These are phyloP conservation scores for Bauhinia variegata DNA, from an alignment of 306 rosid genomes.

Conservation along the genomic window DNA sequence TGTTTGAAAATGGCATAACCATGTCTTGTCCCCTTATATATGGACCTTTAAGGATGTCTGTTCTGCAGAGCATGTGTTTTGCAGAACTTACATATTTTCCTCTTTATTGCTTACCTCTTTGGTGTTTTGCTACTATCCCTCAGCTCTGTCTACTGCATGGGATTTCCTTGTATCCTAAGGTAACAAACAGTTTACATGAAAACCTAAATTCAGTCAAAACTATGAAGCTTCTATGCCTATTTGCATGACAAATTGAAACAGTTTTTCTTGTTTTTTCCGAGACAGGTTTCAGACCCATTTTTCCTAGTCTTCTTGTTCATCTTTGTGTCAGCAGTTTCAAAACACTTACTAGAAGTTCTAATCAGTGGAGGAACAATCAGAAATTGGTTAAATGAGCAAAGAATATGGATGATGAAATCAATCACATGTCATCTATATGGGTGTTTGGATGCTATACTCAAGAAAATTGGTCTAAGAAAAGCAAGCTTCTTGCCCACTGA, in stretches of 20 bases:
- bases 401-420: slow-evolving; percentile 67
- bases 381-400: slow-evolving; percentile 53
- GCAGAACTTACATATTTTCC: slow-evolving; percentile 50
- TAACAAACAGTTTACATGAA: slow-evolving; percentile 22
- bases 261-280: not conserved
- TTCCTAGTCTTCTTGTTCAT: slow-evolving; percentile 47
- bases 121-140: slow-evolving; percentile 67
- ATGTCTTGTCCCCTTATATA: slow-evolving; percentile 62
- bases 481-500: slow-evolving; percentile 60
- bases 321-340: slow-evolving; percentile 39
- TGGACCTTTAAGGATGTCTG: slow-evolving; percentile 46
- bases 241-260: slow-evolving; percentile 4
- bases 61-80: slow-evolving; percentile 56
- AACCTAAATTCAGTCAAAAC: too few species aligned
- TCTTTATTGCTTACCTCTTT: slow-evolving; percentile 50
- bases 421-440: slow-evolving; percentile 52
- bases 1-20: slow-evolving; percentile 58
- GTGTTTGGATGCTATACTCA: slow-evolving; percentile 52
- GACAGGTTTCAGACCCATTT: slow-evolving; percentile 56
- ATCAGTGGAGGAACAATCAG: slow-evolving; percentile 49
- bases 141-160: slow-evolving; percentile 62
- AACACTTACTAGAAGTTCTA: slow-evolving; percentile 54
- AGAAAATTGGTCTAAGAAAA: slow-evolving; percentile 51
- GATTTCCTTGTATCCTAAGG: slow-evolving; percentile 69
- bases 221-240: not conserved